phyloP scores from a whole-genome alignment of 108 stramenopile genomes.

The Thalassiosira profunda region DNA sequence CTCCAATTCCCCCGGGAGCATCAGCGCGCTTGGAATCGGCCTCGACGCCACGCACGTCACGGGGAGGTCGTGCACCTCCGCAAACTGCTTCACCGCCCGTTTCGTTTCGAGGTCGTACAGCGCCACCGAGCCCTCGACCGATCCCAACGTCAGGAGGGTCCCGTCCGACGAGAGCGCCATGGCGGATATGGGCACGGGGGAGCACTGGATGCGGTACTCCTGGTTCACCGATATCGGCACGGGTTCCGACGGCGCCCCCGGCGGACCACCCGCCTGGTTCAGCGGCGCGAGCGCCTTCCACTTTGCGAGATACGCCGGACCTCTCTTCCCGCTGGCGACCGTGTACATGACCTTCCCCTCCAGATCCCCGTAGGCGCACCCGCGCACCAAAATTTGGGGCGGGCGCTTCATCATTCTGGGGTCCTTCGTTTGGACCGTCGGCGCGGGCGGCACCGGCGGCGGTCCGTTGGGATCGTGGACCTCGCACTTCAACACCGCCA shows the following conservation, averaged over 20 bases:
- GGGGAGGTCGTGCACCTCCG: conserved; percentile 84
- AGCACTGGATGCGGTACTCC: conserved; percentile 61
- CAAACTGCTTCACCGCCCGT: conserved; percentile 59
- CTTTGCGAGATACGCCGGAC: conserved; percentile 68
- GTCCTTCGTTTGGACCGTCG: conserved; percentile 22
- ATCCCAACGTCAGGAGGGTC: conserved; percentile 63
- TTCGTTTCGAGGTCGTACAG: conserved; percentile 60
- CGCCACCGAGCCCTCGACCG: conserved; percentile 69
- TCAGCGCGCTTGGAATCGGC: conserved; percentile 54
- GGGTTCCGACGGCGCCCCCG: neutral
- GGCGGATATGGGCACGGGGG: conserved; percentile 75
- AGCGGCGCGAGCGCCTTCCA: conserved; percentile 51
- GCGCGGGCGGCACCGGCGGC: conserved; percentile 19
- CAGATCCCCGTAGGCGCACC: conserved; percentile 87
- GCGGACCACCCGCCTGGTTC: neutral
- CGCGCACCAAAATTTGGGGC: conserved; percentile 74
- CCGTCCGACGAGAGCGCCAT: conserved; percentile 74
- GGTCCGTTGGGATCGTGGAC: conserved; percentile 62
- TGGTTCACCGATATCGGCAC: conserved; percentile 13
- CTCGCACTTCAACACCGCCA: conserved; percentile 36
- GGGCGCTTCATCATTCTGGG: conserved; percentile 58
- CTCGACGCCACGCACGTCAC: conserved; percentile 87
- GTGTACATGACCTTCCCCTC: conserved; percentile 74
- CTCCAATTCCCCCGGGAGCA: conserved; percentile 67
- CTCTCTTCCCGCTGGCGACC: conserved; percentile 70